Conservation (phyloP, 2,329 filamentous ascomycete genomes). For the Colletotrichum sp. region DNA sequence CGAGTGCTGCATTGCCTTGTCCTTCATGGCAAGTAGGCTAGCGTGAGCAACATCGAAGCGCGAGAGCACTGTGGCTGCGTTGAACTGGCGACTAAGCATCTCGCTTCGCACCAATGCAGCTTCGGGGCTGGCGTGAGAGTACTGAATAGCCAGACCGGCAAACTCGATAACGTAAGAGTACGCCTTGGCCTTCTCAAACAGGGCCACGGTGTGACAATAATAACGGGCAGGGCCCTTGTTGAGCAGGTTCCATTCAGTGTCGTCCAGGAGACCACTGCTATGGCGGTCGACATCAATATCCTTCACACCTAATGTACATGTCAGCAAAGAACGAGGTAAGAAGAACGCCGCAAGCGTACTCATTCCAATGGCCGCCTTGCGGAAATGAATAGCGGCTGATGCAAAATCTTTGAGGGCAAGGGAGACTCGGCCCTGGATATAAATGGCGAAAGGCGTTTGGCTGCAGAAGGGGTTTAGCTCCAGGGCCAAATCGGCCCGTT, state of each 20-base stretch:
- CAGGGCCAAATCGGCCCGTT: conserved; percentile 63
- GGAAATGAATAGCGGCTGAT: conserved; percentile 77
- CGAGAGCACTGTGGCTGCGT: conserved; percentile 77
- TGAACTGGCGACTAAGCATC: conserved; percentile 84
- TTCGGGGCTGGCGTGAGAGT: conserved; percentile 45
- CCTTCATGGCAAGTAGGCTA: conserved; percentile 74
- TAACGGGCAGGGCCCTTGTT: conserved; percentile 82
- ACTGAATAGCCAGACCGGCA: conserved; percentile 75
- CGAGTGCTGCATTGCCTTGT: conserved; percentile 73
- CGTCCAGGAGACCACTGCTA: conserved; percentile 72
- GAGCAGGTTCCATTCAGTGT: conserved; percentile 73
- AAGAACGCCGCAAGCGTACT: conserved; percentile 61
- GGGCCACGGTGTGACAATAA: conserved; percentile 81
- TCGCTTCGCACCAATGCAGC: conserved; percentile 62
- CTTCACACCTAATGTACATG: conserved; percentile 43
- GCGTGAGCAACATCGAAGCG: conserved; percentile 85
- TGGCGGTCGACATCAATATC: conserved; percentile 55
- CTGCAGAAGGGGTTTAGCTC: conserved; percentile 62
- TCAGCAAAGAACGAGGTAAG: conserved; percentile 31
- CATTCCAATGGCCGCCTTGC: conserved; percentile 81
- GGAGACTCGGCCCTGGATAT: conserved; percentile 83
- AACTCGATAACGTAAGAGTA: conserved; percentile 87
- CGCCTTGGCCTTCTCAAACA: conserved; percentile 80
- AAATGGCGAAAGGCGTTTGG: conserved; percentile 70
- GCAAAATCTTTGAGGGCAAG: conserved; percentile 77